Evolutionary conservation across 2,329 filamentous ascomycete species (phyloP), one percentile per base, ranked within the genome.

Genomic region (Xylariaceae sp.): DNA sequence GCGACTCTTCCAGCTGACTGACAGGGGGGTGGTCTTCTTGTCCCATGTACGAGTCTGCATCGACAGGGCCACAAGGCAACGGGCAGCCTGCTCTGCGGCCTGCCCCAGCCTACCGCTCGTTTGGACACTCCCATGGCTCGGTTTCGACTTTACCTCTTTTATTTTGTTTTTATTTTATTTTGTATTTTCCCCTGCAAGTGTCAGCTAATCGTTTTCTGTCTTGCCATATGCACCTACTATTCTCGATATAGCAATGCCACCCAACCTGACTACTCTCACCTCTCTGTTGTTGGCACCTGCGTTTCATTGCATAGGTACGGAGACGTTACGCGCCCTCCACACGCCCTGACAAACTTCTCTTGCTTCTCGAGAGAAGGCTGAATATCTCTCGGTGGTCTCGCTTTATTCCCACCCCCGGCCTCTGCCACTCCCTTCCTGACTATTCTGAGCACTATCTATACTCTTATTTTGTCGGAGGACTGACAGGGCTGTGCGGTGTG

Each of bases 241-340:
- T 68, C 69, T 72, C 62, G 71, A 71, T 72, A 71, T 72, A 71
- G 70, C 69, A 72, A 69, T 70, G 69, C 62, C 64, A 66, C 66
- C 65, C 64, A 67, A 64, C 64, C 63, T 61, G 56, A 63, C 56
- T 64, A 62, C 60, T 57, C 60, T 66, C 64, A 60, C 57, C 60
- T 67, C 57, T 60, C 59, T 63, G 60, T 63, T 65, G 65, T 38
- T 38, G 34, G 34, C 16, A 38, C 9, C 13, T 38, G 66, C 64
- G 64, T 69, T 66, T 64, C 66, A 71, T 70, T 63, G 63, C 65
- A 65, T 65, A 38, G 13, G 13, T 38, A 68, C 66, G 60, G 68
- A 66, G 61, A 65, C 65, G 51, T 60, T 66, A 64, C 64, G 60
- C 60, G 61, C 58, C 60, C 64, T 58, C 63, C 54, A 45, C 58